Evolutionary conservation across 176 grass and related monocot genomes (phyloP).

Genomic region (Themeda triandra): DNA sequence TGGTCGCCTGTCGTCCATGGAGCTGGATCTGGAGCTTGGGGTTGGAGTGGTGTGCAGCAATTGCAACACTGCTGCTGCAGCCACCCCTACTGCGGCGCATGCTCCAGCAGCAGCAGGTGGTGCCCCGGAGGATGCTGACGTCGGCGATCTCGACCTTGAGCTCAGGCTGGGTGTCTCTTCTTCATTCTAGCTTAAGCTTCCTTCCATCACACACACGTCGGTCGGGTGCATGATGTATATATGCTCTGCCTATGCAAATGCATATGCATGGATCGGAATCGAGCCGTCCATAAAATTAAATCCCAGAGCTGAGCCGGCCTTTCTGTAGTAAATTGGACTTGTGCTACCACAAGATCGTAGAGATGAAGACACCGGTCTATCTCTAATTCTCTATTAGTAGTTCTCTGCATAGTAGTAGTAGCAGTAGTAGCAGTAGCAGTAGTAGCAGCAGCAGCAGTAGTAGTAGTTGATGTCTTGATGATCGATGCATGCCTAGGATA

Average conservation of each 20-base stretch:
- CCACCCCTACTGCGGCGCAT: background rate
- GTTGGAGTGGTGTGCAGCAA: background rate
- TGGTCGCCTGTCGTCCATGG: background rate
- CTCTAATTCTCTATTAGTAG: background rate
- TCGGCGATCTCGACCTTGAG: slow-evolving; percentile 40
- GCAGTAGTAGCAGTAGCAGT: no score
- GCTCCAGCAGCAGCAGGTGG: background rate
- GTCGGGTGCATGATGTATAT: background rate
- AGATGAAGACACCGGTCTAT: background rate
- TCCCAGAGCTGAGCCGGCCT: background rate
- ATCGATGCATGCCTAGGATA: background rate
- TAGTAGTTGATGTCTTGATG: no score
- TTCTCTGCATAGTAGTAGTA: background rate
- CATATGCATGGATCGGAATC: background rate
- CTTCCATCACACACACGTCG: background rate
- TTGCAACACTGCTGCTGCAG: background rate
- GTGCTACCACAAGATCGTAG: no score
- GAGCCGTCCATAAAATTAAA: background rate
- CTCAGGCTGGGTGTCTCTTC: slow-evolving; percentile 44
- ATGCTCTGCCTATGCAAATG: background rate
- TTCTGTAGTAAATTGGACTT: no score
- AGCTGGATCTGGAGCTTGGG: slow-evolving; percentile 20
- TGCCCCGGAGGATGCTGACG: background rate
- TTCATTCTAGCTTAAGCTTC: background rate
- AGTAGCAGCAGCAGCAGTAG: no score